These are phyloP conservation scores for Nemophila menziesii DNA, from an alignment of 257 asterid species.

Conservation along the genomic window DNA sequence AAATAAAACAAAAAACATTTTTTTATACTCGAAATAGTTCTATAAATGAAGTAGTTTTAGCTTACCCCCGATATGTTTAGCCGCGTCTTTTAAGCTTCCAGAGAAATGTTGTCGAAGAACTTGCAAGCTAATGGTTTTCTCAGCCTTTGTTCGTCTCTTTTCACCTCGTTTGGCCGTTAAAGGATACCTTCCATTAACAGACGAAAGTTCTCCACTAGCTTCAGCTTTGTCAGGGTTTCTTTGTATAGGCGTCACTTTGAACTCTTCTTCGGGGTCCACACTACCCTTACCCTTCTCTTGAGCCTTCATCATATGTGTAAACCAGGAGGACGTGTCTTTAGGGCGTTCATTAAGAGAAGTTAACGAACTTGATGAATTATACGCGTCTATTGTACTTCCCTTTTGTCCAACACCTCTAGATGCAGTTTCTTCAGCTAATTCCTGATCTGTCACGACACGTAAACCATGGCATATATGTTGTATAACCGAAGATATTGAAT, in stretches of 20 bases:
- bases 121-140: conserved; percentile 65
- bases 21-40: neutral
- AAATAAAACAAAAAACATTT: conserved; percentile 3
- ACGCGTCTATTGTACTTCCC: conserved; percentile 13
- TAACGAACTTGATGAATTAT: conserved; percentile 7
- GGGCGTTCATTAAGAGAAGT: conserved; percentile 19
- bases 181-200: conserved; percentile 19
- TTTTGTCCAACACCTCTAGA: conserved; percentile 12
- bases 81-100: conserved; percentile 83
- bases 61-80: conserved; percentile 71
- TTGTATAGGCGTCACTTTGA: conserved; percentile 35
- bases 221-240: conserved; percentile 21
- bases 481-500: conserved; percentile 42
- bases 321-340: conserved; percentile 32
- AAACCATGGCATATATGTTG: conserved; percentile 49
- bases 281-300: conserved; percentile 38
- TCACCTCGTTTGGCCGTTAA: conserved; percentile 29
- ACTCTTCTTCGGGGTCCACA: conserved; percentile 36
- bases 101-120: conserved; percentile 59
- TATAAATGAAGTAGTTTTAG: neutral
- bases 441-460: conserved; percentile 49
- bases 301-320: conserved; percentile 22
- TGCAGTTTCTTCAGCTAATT: conserved; percentile 38
- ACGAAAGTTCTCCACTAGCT: conserved; percentile 27
- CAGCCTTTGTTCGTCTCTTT: conserved; percentile 44